These are phyloP conservation scores for Trichophyton equinum DNA, from an alignment of 2,329 filamentous ascomycete species.

Conservation along the genomic window DNA sequence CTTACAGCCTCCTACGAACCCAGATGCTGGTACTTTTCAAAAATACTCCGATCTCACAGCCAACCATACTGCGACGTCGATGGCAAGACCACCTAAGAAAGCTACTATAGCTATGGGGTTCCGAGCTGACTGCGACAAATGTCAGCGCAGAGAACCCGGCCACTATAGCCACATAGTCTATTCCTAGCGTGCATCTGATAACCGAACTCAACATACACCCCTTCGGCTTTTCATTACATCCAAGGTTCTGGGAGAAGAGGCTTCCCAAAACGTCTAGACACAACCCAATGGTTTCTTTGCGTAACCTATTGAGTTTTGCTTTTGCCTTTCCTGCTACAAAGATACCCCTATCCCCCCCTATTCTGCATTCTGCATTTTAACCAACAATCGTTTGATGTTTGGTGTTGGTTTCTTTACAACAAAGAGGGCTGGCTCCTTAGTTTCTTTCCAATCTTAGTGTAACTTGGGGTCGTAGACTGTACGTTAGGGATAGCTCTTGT, in stretches of 20 bases:
- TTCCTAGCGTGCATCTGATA: conserved; percentile 13
- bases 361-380: not conserved
- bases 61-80: not conserved
- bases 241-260: not conserved
- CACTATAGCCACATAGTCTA: conserved; percentile 68
- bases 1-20: not conserved
- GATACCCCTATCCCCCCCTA: not conserved
- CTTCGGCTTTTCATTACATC: too few species aligned
- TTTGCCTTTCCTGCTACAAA: not conserved
- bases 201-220: not conserved
- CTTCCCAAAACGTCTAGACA: not conserved
- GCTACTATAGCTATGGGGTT: conserved; percentile 67
- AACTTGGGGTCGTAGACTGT: not conserved
- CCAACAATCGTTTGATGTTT: not conserved
- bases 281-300: not conserved
- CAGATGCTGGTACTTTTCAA: not conserved
- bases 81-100: conserved; percentile 29
- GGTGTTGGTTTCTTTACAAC: not conserved
- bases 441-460: not conserved
- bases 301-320: not conserved
- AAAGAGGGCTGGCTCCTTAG: not conserved
- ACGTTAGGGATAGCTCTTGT: not conserved
- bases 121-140: conserved; percentile 66
- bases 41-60: not conserved
- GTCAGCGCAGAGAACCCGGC: conserved; percentile 58